Conservation (phyloP, 78 protist species). For the Monosiga brevicollis region DNA sequence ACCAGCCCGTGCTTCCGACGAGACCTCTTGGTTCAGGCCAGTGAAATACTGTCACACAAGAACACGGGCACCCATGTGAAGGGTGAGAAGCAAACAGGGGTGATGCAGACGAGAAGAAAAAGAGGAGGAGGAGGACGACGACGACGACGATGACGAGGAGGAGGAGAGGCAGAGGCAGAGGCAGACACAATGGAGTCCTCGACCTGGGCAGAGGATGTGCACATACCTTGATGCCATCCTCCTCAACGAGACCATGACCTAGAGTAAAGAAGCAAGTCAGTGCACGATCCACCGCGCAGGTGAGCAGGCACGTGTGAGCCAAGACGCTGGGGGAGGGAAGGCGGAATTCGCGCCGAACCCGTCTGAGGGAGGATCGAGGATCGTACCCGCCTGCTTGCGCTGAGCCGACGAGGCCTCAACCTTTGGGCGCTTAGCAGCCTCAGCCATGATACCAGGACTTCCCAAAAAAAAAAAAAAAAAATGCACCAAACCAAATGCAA, state of each 20-base stretch:
- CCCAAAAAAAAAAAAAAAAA: too few relatives aligned
- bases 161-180: neutral
- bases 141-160: neutral
- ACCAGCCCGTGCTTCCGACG: slow-evolving; percentile 68
- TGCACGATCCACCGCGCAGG: too few relatives aligned
- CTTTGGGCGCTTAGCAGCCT: too few relatives aligned
- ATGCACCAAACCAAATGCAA: too few relatives aligned
- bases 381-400: too few relatives aligned
- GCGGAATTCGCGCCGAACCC: too few relatives aligned
- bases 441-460: too few relatives aligned
- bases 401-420: too few relatives aligned
- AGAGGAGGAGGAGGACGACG: neutral
- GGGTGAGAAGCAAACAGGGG: neutral
- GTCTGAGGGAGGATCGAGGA: too few relatives aligned
- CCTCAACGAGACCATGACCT: neutral
- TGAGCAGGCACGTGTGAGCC: too few relatives aligned
- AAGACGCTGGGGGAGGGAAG: too few relatives aligned
- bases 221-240: neutral
- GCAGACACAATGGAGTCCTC: neutral
- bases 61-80: neutral
- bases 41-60: slow-evolving; percentile 46
- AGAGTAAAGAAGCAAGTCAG: too few relatives aligned
- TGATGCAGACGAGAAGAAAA: neutral
- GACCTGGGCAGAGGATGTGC: neutral
- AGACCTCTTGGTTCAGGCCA: slow-evolving; percentile 64